Percentiles rank a stretch among this genome's conserved stretches.
phyloP scores from a whole-genome alignment of 345 rosid species.

The Sisymbrium irio region DNA sequence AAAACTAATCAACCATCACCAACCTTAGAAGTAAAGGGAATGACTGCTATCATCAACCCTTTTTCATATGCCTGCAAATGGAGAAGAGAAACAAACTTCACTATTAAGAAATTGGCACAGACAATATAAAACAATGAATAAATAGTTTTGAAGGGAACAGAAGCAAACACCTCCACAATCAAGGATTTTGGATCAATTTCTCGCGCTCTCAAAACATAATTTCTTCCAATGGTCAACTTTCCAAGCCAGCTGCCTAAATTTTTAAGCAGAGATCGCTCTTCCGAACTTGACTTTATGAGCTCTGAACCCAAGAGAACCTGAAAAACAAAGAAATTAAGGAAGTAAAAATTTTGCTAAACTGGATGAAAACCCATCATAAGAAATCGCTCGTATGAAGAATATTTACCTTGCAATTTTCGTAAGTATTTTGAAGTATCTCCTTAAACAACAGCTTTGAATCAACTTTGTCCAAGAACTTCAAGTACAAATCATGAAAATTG shows the following conservation, averaged over 20 bases:
- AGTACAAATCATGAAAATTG: constrained; percentile 91
- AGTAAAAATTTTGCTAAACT: not conserved
- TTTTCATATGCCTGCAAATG: constrained; percentile 87
- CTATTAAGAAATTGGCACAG: not conserved
- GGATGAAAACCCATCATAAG: not conserved
- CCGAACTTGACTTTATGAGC: constrained; percentile 95
- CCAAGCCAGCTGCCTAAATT: constrained; percentile 99
- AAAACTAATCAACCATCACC: constrained; percentile 11
- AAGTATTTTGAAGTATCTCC: constrained; percentile 86
- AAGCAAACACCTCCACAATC: constrained; percentile 80
- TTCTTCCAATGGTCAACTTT: constrained; percentile 94
- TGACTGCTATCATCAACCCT: constrained; percentile 98
- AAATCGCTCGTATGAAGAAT: not conserved
- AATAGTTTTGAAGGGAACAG: not conserved
- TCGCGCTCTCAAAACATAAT: constrained; percentile 88
- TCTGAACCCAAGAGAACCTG: constrained; percentile 98
- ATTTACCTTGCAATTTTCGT: constrained; percentile 95
- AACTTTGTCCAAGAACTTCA: constrained; percentile 91
- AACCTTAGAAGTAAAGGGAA: constrained; percentile 99
- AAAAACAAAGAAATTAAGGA: constrained; percentile 8
- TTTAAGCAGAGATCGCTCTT: constrained; percentile 92
- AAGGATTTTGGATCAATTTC: constrained; percentile 97
- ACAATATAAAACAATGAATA: not conserved
- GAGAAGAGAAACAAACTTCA: not conserved
- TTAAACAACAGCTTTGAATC: constrained; percentile 70